Conservation (phyloP, 257 asterid species). For the Primulina tabacum region DNA sequence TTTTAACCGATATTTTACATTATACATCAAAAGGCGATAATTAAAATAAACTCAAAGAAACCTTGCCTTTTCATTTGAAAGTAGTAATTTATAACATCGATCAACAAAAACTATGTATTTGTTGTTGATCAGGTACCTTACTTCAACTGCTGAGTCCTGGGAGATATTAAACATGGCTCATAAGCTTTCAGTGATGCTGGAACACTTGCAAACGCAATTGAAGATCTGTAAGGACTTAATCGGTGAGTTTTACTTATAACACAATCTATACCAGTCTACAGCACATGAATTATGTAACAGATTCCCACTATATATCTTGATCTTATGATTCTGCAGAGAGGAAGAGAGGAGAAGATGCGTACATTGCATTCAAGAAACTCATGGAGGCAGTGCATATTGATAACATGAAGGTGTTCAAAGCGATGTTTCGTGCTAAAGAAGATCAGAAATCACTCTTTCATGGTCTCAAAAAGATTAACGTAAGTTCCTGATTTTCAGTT, state of each 20-base stretch:
- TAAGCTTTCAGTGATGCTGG: constrained; percentile 54
- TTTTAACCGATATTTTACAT: no score
- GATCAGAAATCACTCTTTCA: constrained; percentile 46
- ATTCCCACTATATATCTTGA: background rate
- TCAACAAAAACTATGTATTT: background rate
- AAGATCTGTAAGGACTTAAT: constrained; percentile 28
- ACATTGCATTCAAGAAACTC: constrained; percentile 35
- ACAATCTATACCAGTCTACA: background rate
- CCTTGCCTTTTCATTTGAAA: background rate
- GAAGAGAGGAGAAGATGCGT: constrained; percentile 35
- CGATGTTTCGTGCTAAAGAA: constrained; percentile 36
- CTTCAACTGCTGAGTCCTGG: constrained; percentile 52
- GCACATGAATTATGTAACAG: background rate
- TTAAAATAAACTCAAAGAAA: no score
- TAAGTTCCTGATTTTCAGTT: constrained; percentile 10
- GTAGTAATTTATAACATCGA: no score
- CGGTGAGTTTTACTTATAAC: constrained; percentile 33
- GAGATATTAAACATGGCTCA: constrained; percentile 57
- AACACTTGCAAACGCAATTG: constrained; percentile 41
- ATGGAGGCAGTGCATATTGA: constrained; percentile 46
- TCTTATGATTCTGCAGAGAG: constrained; percentile 24
- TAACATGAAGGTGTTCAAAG: constrained; percentile 51
- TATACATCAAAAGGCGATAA: background rate
- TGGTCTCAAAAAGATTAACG: constrained; percentile 35
- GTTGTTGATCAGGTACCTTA: constrained; percentile 35